Evolutionary conservation across 805 yeast species (phyloP).

Genomic region (Starmerella apicola): DNA sequence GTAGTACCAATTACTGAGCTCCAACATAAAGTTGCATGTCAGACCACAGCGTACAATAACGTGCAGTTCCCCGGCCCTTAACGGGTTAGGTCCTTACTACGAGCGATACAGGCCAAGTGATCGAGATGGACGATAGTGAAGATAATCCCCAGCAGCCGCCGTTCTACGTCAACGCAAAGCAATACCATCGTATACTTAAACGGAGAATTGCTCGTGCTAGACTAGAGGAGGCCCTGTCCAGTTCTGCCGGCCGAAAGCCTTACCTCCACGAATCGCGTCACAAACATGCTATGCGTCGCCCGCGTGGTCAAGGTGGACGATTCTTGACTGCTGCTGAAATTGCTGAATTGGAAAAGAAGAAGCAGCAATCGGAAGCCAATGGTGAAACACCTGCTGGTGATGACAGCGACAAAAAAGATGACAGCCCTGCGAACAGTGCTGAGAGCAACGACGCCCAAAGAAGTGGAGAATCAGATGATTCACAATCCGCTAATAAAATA

Average conservation of each 20-base stretch:
- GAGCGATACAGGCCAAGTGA: no score
- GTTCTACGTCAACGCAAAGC: constrained; percentile 94
- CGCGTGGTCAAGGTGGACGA: constrained; percentile 98
- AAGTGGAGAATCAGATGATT: not conserved
- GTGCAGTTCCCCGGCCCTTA: no score
- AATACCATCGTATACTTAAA: constrained; percentile 86
- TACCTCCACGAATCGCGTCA: constrained; percentile 94
- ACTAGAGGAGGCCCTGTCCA: constrained; percentile 76
- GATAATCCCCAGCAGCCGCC: constrained; percentile 65
- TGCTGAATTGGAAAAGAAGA: constrained; percentile 41
- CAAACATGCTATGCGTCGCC: constrained; percentile 98
- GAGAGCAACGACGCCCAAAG: not conserved
- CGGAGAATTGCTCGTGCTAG: constrained; percentile 88
- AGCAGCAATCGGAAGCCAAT: constrained; percentile 17
- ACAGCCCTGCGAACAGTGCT: not conserved
- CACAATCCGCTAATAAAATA: no score
- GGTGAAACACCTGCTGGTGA: not conserved
- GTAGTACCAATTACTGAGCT: no score
- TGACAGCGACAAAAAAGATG: not conserved
- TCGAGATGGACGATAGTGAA: no score
- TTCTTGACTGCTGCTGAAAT: constrained; percentile 86
- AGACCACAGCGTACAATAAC: no score
- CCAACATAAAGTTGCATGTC: no score
- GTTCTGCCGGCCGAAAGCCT: constrained; percentile 82
- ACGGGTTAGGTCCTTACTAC: no score